Base-by-base conservation (phyloP, 225 moss, liverwort and hornwort genomes). In the Antitrichia curtipendula region DNA sequence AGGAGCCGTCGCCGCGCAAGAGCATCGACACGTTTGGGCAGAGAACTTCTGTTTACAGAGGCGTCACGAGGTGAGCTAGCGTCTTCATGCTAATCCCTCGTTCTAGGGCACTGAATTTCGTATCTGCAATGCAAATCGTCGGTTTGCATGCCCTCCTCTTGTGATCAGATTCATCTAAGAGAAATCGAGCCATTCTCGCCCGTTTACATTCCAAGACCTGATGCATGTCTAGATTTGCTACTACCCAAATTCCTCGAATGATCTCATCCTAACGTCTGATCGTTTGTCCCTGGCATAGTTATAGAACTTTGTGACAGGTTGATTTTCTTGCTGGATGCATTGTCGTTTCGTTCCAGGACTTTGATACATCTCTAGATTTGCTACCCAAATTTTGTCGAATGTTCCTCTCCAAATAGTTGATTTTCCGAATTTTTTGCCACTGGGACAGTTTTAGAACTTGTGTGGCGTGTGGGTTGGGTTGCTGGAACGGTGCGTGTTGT, bases 11-110 rank as follows among this genome's bases (percentile, higher is more conserved):
- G 41, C 98, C 98, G 76, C 94, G 98, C 31, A 98, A 98, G 90
- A 96, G 96, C 75, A 96, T 98, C 73, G 98, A 98, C 43, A 98
- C 96, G 71, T 98, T 98, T 82, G 98, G 98, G 57, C 98, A 98
- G 87, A 83, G 98, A 86, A 98, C 98, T 23, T 98, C 98, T 61
- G 98, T 98, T 32, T 98, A 95, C 88, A 93, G 98, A 78, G 98
- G 98, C 56, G 98, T 98, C 40, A 98, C 97, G 40, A 95, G 97
- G 97, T 98, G 86, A 86, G 92, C n/a, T 11, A 47, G 20, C 36
- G 9, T 83, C 38, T 24, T 32, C 81, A 45, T 62, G 85, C 61
- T 27, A 68, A 68, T 66, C 16, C 12, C 47, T 58, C 29, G 12
- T 65, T 68, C 60, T 85, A 85, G 84, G 80, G 36, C 36, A 7